Conservation (phyloP, 164 flowering plant species). For the Umbilicus rupestris region DNA sequence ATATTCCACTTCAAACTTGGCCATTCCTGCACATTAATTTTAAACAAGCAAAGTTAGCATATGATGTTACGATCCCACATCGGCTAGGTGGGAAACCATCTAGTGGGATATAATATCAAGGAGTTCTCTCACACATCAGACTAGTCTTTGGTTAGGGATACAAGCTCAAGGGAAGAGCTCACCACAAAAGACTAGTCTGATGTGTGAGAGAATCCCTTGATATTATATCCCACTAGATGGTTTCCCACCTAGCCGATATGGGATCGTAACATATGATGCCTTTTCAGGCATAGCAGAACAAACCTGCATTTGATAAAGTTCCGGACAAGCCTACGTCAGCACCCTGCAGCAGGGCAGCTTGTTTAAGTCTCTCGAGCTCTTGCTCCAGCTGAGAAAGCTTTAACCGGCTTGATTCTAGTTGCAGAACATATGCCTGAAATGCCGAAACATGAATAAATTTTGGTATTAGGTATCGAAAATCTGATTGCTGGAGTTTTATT, state of each 20-base stretch:
- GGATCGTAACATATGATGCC: too few relatives aligned
- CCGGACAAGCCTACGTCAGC: conserved; percentile 17
- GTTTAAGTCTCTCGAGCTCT: conserved; percentile 7
- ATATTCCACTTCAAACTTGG: background rate
- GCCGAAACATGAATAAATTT: background rate
- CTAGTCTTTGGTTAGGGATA: too few relatives aligned
- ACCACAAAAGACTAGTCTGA: too few relatives aligned
- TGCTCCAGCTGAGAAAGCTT: conserved; percentile 4
- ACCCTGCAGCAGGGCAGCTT: conserved; percentile 29
- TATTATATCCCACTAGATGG: too few relatives aligned
- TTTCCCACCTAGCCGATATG: too few relatives aligned
- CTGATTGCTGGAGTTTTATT: background rate
- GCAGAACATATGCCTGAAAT: conserved; percentile 9
- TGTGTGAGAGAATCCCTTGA: too few relatives aligned
- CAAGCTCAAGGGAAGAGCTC: too few relatives aligned
- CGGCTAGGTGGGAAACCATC: too few relatives aligned
- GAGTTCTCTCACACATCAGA: too few relatives aligned
- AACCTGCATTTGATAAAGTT: conserved; percentile 34
- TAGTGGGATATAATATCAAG: too few relatives aligned
- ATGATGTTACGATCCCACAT: too few relatives aligned
- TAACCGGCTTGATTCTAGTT: conserved; percentile 5
- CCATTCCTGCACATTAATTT: background rate
- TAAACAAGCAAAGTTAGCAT: too few relatives aligned
- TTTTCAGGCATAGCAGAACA: background rate
- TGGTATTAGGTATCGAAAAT: background rate